Base-by-base conservation (phyloP, 78 protist species). In the Paratrimastix pyriformis region DNA sequence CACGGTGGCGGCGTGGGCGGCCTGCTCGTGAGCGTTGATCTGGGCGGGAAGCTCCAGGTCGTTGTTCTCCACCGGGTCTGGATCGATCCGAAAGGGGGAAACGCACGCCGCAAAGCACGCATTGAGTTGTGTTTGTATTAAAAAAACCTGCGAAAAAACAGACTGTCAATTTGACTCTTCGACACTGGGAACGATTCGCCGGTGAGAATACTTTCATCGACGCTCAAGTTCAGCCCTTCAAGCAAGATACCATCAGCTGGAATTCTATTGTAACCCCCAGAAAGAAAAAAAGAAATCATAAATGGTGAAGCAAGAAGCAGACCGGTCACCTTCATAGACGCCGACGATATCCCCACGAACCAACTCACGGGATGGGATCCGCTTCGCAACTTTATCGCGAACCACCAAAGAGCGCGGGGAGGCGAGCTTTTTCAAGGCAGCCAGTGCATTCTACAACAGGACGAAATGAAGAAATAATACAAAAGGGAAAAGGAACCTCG, bases 121-220 rank as follows among this genome's bases (percentile, higher is more conserved):
- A n/a, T n/a, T n/a, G n/a, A n/a, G n/a, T n/a, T n/a, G n/a, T n/a
- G n/a, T n/a, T n/a, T n/a, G n/a, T n/a, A n/a, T n/a, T n/a, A n/a
- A n/a, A n/a, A n/a, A n/a, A n/a, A n/a, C n/a, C n/a, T n/a, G n/a
- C n/a, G n/a, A n/a, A n/a, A n/a, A 15, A 62, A 21, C 21, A 18
- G 15, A 29, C 68, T 21, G 29, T 26, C 18, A 21, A 62, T 21
- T 33, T 62, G 42, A 29, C 21, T 21, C 37, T 62, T 62, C 18
- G 45, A 30, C 15, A 62, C 68, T 26, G 68, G 68, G 13, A 26
- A 15, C 13, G 45, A 33, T 21, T 62, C 68, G 13, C 68, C 68
- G 13, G 68, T 62, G 21, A 62, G 68, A 11, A 62, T n/a, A 62
- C 44, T 33, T 62, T 62, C 68, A 62, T 62, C 68, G 68, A 62